phyloP scores from a whole-genome alignment of 1,284 basidiomycete genomes.

The Ganoderma meredithae region DNA sequence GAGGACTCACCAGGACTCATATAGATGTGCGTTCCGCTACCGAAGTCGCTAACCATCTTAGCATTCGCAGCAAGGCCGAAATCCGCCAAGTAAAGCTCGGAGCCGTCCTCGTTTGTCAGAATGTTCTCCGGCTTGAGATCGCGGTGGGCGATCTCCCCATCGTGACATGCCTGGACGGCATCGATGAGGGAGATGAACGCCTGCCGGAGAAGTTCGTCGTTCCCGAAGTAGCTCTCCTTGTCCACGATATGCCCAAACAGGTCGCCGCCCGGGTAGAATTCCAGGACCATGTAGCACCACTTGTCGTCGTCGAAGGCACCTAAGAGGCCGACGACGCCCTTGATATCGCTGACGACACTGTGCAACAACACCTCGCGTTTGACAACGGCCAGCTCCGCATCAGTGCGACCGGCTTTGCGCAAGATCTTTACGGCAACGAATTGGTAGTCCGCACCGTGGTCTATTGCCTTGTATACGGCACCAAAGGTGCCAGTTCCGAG shows the following conservation, averaged over 20 bases:
- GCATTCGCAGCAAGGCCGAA: slow-evolving; percentile 72
- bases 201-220: slow-evolving; percentile 56
- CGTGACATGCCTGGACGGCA: slow-evolving; percentile 68
- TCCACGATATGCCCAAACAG: slow-evolving; percentile 68
- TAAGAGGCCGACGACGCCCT: slow-evolving; percentile 66
- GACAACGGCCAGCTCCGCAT: slow-evolving; percentile 1
- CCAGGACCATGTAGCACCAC: slow-evolving; percentile 67
- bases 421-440: slow-evolving; percentile 40
- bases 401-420: slow-evolving; percentile 24
- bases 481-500: slow-evolving; percentile 43
- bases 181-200: slow-evolving; percentile 71
- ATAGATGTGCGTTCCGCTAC: slow-evolving; percentile 60
- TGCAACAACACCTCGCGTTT: slow-evolving; percentile 50
- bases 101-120: slow-evolving; percentile 56
- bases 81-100: slow-evolving; percentile 64
- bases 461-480: slow-evolving; percentile 43
- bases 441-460: slow-evolving; percentile 23
- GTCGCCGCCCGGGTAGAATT: slow-evolving; percentile 70
- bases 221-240: slow-evolving; percentile 54
- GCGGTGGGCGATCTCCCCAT: slow-evolving; percentile 67
- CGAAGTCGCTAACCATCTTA: slow-evolving; percentile 58
- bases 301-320: slow-evolving; percentile 62
- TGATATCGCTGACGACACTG: slow-evolving; percentile 60
- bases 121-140: slow-evolving; percentile 83
- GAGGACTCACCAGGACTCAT: slow-evolving; percentile 58